Conservation (phyloP, 306 rosid species). For the Rosa chinensis region DNA sequence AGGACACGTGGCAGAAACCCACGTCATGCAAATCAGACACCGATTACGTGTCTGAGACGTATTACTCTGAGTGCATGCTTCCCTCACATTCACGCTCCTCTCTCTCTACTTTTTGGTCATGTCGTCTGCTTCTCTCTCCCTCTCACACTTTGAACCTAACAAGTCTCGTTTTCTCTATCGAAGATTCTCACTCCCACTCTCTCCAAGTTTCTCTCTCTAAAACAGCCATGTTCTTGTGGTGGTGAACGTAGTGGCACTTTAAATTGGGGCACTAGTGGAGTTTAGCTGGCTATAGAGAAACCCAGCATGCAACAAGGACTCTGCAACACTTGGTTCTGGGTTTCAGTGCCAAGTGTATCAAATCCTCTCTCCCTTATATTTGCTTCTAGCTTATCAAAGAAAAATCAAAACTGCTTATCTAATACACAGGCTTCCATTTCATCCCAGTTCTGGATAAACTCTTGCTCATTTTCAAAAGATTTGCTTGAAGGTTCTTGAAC, state of each 20-base stretch:
- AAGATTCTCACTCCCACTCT: slow-evolving; percentile 6
- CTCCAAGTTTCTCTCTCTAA: background rate
- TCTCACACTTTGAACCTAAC: background rate
- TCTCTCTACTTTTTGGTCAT: slow-evolving; percentile 7
- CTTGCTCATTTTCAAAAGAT: background rate
- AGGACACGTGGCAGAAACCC: slow-evolving; percentile 43
- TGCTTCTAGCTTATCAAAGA: slow-evolving; percentile 20
- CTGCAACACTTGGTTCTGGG: slow-evolving; percentile 28
- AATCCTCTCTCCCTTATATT: slow-evolving; percentile 11
- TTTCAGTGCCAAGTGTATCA: slow-evolving; percentile 28
- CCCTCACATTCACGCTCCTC: slow-evolving; percentile 20
- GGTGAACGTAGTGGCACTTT: background rate
- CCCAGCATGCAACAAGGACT: slow-evolving; percentile 6
- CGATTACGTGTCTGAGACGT: slow-evolving; percentile 53
- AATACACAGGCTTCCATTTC: slow-evolving; percentile 1
- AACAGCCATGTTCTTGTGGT: background rate
- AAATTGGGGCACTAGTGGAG: background rate
- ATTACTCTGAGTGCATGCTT: slow-evolving; percentile 42
- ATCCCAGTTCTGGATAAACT: background rate
- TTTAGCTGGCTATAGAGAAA: slow-evolving; percentile 3
- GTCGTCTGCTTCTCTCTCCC: background rate
- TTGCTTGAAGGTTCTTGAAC: background rate
- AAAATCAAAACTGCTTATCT: slow-evolving; percentile 29
- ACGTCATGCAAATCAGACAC: slow-evolving; percentile 40
- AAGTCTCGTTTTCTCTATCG: background rate